Evolutionary conservation across 1,284 basidiomycete species (phyloP).

Genomic region (Apiotrichum montevideense): DNA sequence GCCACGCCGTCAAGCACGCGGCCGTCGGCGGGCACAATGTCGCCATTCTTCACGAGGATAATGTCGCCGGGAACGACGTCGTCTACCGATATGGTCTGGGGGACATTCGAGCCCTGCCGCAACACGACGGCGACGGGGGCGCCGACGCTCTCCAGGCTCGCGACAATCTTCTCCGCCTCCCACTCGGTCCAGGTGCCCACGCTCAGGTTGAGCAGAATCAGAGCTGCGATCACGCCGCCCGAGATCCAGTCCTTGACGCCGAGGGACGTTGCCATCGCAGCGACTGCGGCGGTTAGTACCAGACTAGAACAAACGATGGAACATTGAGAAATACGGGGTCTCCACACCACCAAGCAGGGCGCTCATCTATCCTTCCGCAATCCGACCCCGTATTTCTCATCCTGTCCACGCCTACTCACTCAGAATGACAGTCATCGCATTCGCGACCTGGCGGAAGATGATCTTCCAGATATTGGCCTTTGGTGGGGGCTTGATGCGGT

Average conservation of each 20-base stretch:
- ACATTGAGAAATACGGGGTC: no score
- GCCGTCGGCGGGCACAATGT: conserved; percentile 59
- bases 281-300: conserved; percentile 41
- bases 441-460: conserved; percentile 41
- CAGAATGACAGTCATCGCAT: conserved; percentile 45
- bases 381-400: no score
- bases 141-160: conserved; percentile 47
- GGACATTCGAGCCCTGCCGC: conserved; percentile 39
- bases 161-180: conserved; percentile 51
- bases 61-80: conserved; percentile 62
- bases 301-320: no score
- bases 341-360: no score
- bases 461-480: conserved; percentile 37
- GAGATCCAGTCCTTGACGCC: conserved; percentile 61
- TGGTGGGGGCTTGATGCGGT: conserved; percentile 44
- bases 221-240: conserved; percentile 59
- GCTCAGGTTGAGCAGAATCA: conserved; percentile 55
- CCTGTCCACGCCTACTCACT: conserved; percentile 22
- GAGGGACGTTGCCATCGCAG: conserved; percentile 59
- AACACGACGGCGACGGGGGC: conserved; percentile 60
- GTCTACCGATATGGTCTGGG: conserved; percentile 54
- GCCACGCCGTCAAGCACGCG: conserved; percentile 48
- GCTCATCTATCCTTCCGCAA: no score
- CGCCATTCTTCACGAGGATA: conserved; percentile 55
- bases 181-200: conserved; percentile 47